Percentiles rank a stretch among this genome's conserved stretches.
These are phyloP conservation scores for Candida patagonica DNA, from an alignment of 805 yeast species.

Conservation along the genomic window DNA sequence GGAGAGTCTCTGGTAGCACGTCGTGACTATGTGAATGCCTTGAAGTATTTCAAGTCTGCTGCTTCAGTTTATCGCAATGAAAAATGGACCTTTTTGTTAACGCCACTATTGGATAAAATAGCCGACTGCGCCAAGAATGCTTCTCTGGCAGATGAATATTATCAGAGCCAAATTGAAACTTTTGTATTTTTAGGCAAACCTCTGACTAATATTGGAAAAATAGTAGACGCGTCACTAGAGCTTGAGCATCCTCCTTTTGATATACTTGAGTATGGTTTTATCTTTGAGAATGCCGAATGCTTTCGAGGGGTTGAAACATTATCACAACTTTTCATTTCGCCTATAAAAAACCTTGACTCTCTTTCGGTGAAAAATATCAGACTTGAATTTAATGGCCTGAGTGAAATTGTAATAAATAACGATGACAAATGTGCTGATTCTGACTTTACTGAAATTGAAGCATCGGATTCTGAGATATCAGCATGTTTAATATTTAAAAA, in stretches of 20 bases:
- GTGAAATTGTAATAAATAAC: conserved; percentile 5
- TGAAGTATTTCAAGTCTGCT: conserved; percentile 34
- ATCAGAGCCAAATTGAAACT: neutral
- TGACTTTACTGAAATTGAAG: conserved; percentile 1
- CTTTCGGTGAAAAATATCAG: conserved; percentile 4
- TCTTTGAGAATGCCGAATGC: conserved; percentile 13
- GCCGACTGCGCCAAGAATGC: conserved; percentile 27
- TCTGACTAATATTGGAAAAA: neutral
- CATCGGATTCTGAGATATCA: neutral
- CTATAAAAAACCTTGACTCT: conserved; percentile 4
- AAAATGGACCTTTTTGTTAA: conserved; percentile 33
- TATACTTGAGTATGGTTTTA: conserved; percentile 13
- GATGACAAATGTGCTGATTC: conserved; percentile 6
- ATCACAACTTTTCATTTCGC: conserved; percentile 15
- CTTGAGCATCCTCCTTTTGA: neutral
- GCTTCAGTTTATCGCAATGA: conserved; percentile 32
- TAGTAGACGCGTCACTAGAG: neutral
- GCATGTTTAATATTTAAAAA: conserved; percentile 19
- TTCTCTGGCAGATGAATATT: conserved; percentile 7
- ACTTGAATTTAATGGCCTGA: conserved; percentile 9
- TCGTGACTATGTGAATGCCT: conserved; percentile 33
- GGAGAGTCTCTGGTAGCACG: conserved; percentile 38
- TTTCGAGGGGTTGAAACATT: conserved; percentile 13
- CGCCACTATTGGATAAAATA: conserved; percentile 30
- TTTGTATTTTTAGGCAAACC: neutral